Base-by-base conservation (phyloP, 768 basidiomycete genomes). In the Gymnopilus dilepis region DNA sequence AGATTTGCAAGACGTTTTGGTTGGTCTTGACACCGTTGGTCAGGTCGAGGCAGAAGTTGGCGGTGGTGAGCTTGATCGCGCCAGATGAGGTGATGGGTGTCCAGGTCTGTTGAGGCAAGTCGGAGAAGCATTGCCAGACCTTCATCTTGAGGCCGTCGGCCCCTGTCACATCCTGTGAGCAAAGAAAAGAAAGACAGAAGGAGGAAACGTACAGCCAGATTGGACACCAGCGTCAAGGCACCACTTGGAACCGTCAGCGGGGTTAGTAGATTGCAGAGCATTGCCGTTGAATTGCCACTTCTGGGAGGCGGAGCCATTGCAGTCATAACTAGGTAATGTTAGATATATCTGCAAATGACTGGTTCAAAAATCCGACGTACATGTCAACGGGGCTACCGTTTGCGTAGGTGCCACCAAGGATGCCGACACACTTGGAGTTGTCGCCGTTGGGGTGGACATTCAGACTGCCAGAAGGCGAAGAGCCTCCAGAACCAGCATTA, bases 181-280 rank as follows among this genome's bases (percentile, higher is more conserved):
- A 11, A 24, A 1, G 26, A 15, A 45, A 47, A 4, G 6, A 19
- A 47, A 8, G 11, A n/a, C 6, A 33, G 7, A 30, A 45, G 11
- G 34, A 4, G 33, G 17, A 33, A 13, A 37, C 56, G 17, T 45
- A 57, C 56, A 57, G 13, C 28, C 22, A 8, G 56, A 57, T 50
- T 58, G 57, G 12, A 40, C 45, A 31, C 62, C 62, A 15, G 62
- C 58, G 31, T 63, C 62, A 15, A 63, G 58, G 28, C 62, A 63
- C 58, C 58, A 63, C 42, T 38, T 43, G 28, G 53, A 54, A 11
- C 40, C 53, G 24, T 56, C 52, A 5, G 45, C 30, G 13, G 62
- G 47, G 47, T 58, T 58, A 34, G 37, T 37, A 11, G 57, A 58
- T 8, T 47, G 43, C 3, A 58, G 3, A 24, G 57, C 30, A 24